Base-by-base conservation (phyloP, 2,329 filamentous ascomycete species). In the Colletotrichum somersetense region DNA sequence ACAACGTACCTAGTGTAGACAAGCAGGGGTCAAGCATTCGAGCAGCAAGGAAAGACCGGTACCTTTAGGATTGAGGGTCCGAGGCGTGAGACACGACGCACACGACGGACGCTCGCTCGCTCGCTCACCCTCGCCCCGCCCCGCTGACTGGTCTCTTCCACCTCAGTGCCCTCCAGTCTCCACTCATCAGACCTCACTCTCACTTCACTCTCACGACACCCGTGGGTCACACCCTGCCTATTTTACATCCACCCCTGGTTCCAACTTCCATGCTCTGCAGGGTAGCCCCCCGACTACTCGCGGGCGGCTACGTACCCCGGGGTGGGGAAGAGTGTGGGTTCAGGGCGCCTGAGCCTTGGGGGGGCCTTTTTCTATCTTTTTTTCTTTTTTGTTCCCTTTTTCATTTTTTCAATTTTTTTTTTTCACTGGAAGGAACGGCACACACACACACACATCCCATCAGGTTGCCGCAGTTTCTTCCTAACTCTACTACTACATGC, bases 221-320 rank as follows among this genome's bases (percentile, higher is more conserved):
- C 33, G 52, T 52, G 52, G 52, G 57, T 30, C 42, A 62, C 6
- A 7, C 14, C 10, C 38, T 42, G 38, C 14, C 42, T 11, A 12
- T 26, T 61, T 57, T 72, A 70, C 40, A 12, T 8, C 7, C 59
- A 72, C 70, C 66, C 70, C 70, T 56, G 10, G 59, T 61, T 72
- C 66, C 70, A 48, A 12, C 40, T 23, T 16, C 30, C 46, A 44
- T 48, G n/a, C 26, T 50, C 33, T 64, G 65, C 70, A 72, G 70
- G 59, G 59, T 57, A 70, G 70, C 66, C 61, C 66, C 65, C 66
- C 70, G 40, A 69, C 20, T 65, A 33, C 56, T 69, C 52, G 61
- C 66, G 55, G 55, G 70, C 59, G 70, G 70, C 66, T 70, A 70
- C 66, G 70, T 64, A 72, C 66, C 70, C 66, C 69, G 66, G 42